phyloP scores from a whole-genome alignment of 805 yeast species.

The Wickerhamiella bombiphila region DNA sequence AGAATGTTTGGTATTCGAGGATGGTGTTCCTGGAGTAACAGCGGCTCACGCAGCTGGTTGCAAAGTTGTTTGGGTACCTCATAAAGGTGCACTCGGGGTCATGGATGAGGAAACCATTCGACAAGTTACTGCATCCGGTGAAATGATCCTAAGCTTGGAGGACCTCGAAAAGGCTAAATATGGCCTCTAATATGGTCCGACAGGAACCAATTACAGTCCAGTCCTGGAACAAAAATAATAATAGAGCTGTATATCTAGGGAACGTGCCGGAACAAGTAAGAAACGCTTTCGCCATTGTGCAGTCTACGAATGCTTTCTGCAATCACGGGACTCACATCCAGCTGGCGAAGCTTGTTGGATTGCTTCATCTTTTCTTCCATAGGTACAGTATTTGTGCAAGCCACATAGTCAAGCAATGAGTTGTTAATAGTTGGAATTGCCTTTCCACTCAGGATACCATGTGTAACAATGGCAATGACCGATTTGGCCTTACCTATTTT shows the following conservation, averaged over 20 bases:
- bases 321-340: conserved; percentile 72
- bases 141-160: conserved; percentile 35
- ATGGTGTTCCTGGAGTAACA: conserved; percentile 80
- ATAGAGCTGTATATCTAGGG: conserved; percentile 7
- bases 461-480: conserved; percentile 90
- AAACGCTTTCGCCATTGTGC: conserved; percentile 92
- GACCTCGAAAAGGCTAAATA: conserved; percentile 38
- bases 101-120: conserved; percentile 36
- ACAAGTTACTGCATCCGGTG: conserved; percentile 36
- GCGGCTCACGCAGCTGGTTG: conserved; percentile 78
- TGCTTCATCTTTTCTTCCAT: conserved; percentile 43
- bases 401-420: conserved; percentile 54
- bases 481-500: conserved; percentile 58
- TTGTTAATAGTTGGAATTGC: conserved; percentile 62
- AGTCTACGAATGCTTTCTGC: conserved; percentile 91
- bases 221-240: neutral
- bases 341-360: conserved; percentile 59
- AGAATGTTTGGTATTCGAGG: conserved; percentile 87
- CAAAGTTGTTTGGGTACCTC: conserved; percentile 90
- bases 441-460: conserved; percentile 79
- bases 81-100: conserved; percentile 48
- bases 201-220: neutral
- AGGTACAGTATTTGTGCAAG: conserved; percentile 91
- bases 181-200: conserved; percentile 10
- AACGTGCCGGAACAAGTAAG: conserved; percentile 47